Conservation (phyloP, 148 eudicot species). For the Rhododendron mucronatum region DNA sequence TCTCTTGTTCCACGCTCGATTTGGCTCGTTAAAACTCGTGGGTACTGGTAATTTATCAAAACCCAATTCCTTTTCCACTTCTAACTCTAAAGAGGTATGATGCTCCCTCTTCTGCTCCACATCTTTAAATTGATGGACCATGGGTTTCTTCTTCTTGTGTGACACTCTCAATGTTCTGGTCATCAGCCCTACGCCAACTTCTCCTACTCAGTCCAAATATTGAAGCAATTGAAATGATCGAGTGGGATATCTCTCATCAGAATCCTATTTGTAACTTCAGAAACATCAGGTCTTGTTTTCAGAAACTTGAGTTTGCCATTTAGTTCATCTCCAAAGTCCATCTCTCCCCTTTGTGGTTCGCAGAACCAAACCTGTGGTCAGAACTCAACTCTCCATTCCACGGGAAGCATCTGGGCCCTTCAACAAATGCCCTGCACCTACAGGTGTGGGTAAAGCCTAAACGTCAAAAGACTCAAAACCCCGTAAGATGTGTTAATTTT, state of each 20-base stretch:
- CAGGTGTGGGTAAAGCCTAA: too few species aligned
- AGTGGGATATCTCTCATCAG: slow-evolving; percentile 86
- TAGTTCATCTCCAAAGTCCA: neutral
- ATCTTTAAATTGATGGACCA: neutral
- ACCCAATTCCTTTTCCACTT: slow-evolving; percentile 65
- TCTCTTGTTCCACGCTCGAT: slow-evolving; percentile 32
- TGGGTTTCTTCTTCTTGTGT: too few species aligned
- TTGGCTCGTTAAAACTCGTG: slow-evolving; percentile 13
- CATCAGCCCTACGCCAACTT: too few species aligned
- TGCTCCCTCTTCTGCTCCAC: slow-evolving; percentile 15
- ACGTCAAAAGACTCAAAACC: too few species aligned
- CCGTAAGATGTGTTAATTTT: too few species aligned
- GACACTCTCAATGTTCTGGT: too few species aligned
- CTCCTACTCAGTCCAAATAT: too few species aligned
- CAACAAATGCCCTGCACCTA: too few species aligned
- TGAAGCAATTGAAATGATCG: neutral
- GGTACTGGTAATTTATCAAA: slow-evolving; percentile 55
- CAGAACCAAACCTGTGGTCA: neutral
- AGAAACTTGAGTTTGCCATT: neutral
- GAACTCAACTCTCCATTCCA: too few species aligned
- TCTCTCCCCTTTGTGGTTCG: neutral
- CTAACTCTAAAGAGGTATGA: slow-evolving; percentile 33
- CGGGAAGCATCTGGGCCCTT: too few species aligned
- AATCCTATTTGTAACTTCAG: slow-evolving; percentile 34
- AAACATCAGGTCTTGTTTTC: neutral